Evolutionary conservation across 2,329 filamentous ascomycete species (phyloP).

Genomic region (Exophiala calicioides): DNA sequence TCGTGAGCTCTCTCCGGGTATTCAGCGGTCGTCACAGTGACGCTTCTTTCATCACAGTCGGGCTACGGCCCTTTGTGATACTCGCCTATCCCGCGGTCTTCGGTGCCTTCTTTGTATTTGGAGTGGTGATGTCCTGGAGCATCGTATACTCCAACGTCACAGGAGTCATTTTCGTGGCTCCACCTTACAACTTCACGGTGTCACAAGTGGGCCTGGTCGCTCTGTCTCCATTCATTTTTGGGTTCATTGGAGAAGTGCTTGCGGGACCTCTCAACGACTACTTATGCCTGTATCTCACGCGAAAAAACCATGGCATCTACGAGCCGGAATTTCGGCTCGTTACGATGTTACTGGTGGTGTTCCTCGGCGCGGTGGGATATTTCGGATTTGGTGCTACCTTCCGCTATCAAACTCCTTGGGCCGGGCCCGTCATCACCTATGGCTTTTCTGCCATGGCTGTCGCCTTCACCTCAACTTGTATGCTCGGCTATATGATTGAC

Average conservation of each 20-base stretch:
- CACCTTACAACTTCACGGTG: constrained; percentile 60
- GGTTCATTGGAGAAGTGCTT: constrained; percentile 72
- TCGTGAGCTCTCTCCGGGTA: constrained; percentile 19
- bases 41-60: constrained; percentile 25
- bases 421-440: constrained; percentile 50
- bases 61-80: constrained; percentile 28
- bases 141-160: constrained; percentile 21
- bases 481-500: constrained; percentile 56
- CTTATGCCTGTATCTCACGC: constrained; percentile 69
- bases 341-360: constrained; percentile 72
- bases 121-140: constrained; percentile 21
- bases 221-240: constrained; percentile 79
- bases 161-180: constrained; percentile 21
- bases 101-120: constrained; percentile 20
- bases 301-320: constrained; percentile 75
- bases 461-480: constrained; percentile 50
- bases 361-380: constrained; percentile 49
- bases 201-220: constrained; percentile 84
- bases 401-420: constrained; percentile 42
- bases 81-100: constrained; percentile 37
- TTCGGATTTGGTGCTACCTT: constrained; percentile 50
- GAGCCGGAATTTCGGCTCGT: constrained; percentile 88
- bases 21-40: constrained; percentile 27
- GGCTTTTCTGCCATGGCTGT: constrained; percentile 53
- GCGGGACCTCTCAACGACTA: constrained; percentile 71